Base-by-base conservation (phyloP, 495 filamentous ascomycete genomes). In the Platismatia glauca region DNA sequence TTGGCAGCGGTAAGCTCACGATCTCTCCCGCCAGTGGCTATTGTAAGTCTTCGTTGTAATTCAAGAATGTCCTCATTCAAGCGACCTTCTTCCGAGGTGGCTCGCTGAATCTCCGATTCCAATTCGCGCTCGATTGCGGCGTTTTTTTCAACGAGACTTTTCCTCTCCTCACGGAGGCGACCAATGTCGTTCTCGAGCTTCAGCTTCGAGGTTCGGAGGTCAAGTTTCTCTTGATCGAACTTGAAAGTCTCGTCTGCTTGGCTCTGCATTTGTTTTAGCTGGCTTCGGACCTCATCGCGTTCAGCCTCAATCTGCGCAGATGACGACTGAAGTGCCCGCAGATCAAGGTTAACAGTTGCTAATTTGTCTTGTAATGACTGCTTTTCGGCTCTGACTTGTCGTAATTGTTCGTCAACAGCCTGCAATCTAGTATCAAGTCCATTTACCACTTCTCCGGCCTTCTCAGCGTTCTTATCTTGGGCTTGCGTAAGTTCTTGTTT, bases 351-450 rank as follows among this genome's bases (percentile, higher is more conserved):
- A n/a, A 83, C 72, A 62, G 75, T 79, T 12, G 79, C 77, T 35
- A 87, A 73, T 62, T 86, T 79, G 58, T 87, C 86, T 64, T 88
- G 85, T 31, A 90, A 71, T 4, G 72, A 70, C 58, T 86, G 81
- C 66, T 83, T 83, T 53, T 89, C 85, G 56, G 74, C 74, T 38
- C 79, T 74, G 41, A 83, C 71, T 64, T 76, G 77, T 56, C 78
- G 76, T 46, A 81, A 55, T 46, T 81, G 75, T 31, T 68, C 69
- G 41, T 82, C 79, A 12, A 79, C 66, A n/a, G 81, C 78, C 46
- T 76, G 71, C 27, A 78, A 33, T 18, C 39, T 57, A 27, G 35
- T 50, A 34, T 29, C 55, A 24, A 63, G 41, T 20, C 35, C 34
- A 4, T 62, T 50, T 6, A 52, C 70, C n/a, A 55, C 71, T n/a